Percentiles rank a stretch among this genome's conserved stretches.
These are phyloP conservation scores for Ilyonectria robusta DNA, from an alignment of 2,329 filamentous ascomycete species.

Conservation along the genomic window DNA sequence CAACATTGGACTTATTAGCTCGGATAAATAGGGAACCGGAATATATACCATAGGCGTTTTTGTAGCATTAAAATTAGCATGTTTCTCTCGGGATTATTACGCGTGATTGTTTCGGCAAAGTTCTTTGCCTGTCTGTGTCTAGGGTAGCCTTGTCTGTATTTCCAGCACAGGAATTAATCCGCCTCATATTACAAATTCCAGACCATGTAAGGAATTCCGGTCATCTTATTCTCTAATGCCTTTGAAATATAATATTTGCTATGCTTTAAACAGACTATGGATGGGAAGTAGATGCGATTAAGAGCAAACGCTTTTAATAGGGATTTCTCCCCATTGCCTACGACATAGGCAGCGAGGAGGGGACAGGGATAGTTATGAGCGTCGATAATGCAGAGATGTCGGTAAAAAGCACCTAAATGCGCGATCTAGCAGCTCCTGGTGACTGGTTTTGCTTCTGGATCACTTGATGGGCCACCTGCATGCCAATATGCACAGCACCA, in stretches of 20 bases:
- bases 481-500: constrained; percentile 20
- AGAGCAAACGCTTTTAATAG: no score
- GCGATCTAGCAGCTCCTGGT: background rate
- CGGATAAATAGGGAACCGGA: background rate
- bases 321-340: no score
- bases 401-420: background rate
- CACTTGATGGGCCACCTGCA: constrained; percentile 18
- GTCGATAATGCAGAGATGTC: no score
- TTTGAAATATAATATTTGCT: background rate
- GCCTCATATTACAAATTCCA: no score
- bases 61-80: background rate
- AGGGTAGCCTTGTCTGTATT: background rate
- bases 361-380: no score
- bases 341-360: no score
- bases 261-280: background rate
- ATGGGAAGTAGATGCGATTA: background rate
- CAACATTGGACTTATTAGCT: background rate
- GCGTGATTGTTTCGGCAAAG: no score
- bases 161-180: no score
- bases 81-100: no score
- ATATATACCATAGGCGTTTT: background rate
- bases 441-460: constrained; percentile 4
- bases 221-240: background rate
- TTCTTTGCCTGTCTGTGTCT: background rate
- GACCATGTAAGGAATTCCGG: no score